Percentiles rank a stretch among this genome's conserved stretches.
Conservation (phyloP, 1,139 yeast genomes). For the Zygosaccharomyces sapae region DNA sequence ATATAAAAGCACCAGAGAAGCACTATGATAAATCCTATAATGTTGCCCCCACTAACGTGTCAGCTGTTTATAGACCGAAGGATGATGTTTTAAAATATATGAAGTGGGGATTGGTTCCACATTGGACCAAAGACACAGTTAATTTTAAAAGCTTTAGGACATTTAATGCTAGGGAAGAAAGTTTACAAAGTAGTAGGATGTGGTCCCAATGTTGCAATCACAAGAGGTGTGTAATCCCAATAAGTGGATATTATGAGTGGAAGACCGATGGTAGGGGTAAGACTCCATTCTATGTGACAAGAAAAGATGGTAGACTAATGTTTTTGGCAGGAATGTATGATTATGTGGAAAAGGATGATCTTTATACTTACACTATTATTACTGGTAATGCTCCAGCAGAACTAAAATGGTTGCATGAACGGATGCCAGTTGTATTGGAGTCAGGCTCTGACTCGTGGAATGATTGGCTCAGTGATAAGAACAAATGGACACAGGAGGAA, state of each 20-base stretch:
- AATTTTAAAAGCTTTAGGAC: conserved; percentile 40
- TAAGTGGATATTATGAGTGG: conserved; percentile 90
- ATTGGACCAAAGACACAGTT: conserved; percentile 43
- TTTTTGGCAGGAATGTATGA: conserved; percentile 69
- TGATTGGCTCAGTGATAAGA: conserved; percentile 51
- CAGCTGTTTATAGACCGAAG: conserved; percentile 42
- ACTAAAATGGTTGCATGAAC: conserved; percentile 63
- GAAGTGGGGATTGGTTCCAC: conserved; percentile 63
- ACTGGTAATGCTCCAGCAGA: conserved; percentile 66
- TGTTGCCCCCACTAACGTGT: conserved; percentile 48
- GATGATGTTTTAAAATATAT: conserved; percentile 39
- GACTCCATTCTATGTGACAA: conserved; percentile 61
- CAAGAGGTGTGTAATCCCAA: conserved; percentile 62
- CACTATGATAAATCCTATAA: conserved; percentile 39
- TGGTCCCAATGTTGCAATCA: conserved; percentile 43
- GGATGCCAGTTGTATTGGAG: conserved; percentile 70
- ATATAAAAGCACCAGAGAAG: conserved; percentile 8
- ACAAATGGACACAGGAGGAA: conserved; percentile 42
- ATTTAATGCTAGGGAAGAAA: conserved; percentile 65
- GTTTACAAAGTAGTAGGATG: conserved; percentile 43
- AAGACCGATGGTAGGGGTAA: conserved; percentile 38
- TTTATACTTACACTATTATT: conserved; percentile 59
- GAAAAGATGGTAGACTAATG: conserved; percentile 49
- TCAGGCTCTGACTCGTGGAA: conserved; percentile 56
- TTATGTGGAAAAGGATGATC: conserved; percentile 34